Evolutionary conservation across 331 rosid genomes (phyloP).

Genomic region (Phaseolus coccineus): DNA sequence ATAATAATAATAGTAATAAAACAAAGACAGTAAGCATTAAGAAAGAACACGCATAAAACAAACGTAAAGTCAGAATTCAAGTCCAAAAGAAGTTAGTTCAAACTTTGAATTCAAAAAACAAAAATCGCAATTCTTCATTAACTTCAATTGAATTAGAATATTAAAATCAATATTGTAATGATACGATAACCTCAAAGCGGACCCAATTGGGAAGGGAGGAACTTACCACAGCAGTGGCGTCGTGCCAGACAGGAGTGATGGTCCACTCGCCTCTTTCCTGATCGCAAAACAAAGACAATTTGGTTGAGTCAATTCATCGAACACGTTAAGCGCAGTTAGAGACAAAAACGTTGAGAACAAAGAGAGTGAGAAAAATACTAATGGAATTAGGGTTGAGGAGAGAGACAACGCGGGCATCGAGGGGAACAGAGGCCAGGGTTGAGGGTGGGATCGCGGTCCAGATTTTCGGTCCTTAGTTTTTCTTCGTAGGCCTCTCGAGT

Average conservation of each 20-base stretch:
- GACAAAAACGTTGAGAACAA: not conserved
- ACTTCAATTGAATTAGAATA: not conserved
- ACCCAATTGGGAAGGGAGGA: not conserved
- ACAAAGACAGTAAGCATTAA: constrained; percentile 31
- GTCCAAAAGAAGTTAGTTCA: not conserved
- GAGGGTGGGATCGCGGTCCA: constrained; percentile 79
- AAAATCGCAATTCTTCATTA: not conserved
- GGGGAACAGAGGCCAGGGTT: constrained; percentile 83
- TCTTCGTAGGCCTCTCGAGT: constrained; percentile 84
- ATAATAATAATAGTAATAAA: too few species aligned
- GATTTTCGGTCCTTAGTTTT: constrained; percentile 74
- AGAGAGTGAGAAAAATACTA: constrained; percentile 30
- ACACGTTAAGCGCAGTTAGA: constrained; percentile 30
- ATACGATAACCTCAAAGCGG: not conserved
- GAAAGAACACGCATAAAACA: constrained; percentile 6
- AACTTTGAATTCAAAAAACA: not conserved
- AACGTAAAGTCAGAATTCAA: not conserved
- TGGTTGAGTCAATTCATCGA: constrained; percentile 42
- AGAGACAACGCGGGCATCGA: constrained; percentile 92
- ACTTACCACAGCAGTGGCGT: constrained; percentile 77
- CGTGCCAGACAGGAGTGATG: constrained; percentile 78
- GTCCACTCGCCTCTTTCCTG: constrained; percentile 84
- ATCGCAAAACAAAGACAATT: constrained; percentile 5
- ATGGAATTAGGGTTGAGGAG: constrained; percentile 68
- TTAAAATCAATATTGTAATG: not conserved